phyloP scores from a whole-genome alignment of 108 stramenopile species.

The Fragilaria radians region DNA sequence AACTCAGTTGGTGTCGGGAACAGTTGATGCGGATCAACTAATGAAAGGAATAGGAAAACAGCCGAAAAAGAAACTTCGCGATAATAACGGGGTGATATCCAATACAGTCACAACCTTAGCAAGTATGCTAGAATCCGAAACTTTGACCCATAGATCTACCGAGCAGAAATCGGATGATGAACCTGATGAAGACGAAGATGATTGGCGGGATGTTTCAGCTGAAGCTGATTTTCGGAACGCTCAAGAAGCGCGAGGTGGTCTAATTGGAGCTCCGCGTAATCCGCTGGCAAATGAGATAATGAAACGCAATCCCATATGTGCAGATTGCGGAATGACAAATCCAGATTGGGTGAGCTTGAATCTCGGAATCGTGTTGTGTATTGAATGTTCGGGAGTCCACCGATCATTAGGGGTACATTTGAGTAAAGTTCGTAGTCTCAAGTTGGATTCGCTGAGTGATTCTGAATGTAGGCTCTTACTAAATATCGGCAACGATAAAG shows the following conservation, averaged over 20 bases:
- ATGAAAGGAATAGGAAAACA: conserved; percentile 5
- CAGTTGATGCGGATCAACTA: conserved; percentile 30
- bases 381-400: conserved; percentile 97
- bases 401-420: conserved; percentile 96
- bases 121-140: conserved; percentile 3
- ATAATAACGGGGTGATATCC: neutral
- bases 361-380: conserved; percentile 87
- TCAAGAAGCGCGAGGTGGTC: conserved; percentile 1
- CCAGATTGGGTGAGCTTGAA: conserved; percentile 87
- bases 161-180: neutral
- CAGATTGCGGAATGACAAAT: conserved; percentile 69
- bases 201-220: neutral
- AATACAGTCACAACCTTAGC: neutral
- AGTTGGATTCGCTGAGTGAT: conserved; percentile 60
- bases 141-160: neutral
- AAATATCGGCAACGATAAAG: conserved; percentile 63
- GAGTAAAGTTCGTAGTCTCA: conserved; percentile 86
- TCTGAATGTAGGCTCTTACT: conserved; percentile 50
- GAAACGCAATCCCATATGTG: conserved; percentile 61
- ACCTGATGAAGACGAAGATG: neutral
- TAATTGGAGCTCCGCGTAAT: conserved; percentile 3
- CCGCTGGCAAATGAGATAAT: conserved; percentile 35
- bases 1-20: conserved; percentile 62
- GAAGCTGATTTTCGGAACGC: neutral
- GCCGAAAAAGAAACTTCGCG: conserved; percentile 4